A percentile compares a stretch with the other conserved stretches of the same genome.
These are phyloP conservation scores for Climacium dendroides DNA, from an alignment of 225 moss, liverwort and hornwort genomes.

Conservation along the genomic window DNA sequence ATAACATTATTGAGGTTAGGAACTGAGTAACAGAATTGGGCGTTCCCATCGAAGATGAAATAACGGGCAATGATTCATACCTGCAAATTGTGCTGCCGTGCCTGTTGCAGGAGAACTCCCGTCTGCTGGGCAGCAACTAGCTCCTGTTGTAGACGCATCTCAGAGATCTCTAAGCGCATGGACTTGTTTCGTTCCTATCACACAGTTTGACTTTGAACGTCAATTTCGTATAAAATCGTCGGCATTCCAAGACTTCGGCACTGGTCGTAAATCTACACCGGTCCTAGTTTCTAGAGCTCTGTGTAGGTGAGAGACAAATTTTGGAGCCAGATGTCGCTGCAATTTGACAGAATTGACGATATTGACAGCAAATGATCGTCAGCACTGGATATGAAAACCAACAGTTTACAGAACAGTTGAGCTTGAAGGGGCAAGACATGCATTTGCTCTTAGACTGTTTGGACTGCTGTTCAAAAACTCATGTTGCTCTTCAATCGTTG, in stretches of 20 bases:
- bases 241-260: background rate
- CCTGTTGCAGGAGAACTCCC: slow-evolving; percentile 36
- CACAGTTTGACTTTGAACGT: background rate
- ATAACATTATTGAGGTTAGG: no score
- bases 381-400: background rate
- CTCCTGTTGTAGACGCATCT: slow-evolving; percentile 33
- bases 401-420: background rate
- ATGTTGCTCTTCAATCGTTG: background rate
- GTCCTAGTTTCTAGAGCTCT: background rate
- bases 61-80: background rate
- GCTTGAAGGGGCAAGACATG: background rate
- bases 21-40: background rate
- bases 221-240: background rate
- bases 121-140: slow-evolving; percentile 31
- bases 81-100: slow-evolving; percentile 46
- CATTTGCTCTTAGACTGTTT: background rate
- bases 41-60: no score
- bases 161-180: slow-evolving; percentile 31
- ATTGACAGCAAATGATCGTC: background rate
- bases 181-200: slow-evolving; percentile 49
- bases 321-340: background rate
- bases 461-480: background rate
- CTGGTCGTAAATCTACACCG: no score
- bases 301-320: background rate
- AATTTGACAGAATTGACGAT: background rate